Percentiles rank a stretch among this genome's conserved stretches.
These are phyloP conservation scores for Evernia prunastri DNA, from an alignment of 495 filamentous ascomycete genomes.

Conservation along the genomic window DNA sequence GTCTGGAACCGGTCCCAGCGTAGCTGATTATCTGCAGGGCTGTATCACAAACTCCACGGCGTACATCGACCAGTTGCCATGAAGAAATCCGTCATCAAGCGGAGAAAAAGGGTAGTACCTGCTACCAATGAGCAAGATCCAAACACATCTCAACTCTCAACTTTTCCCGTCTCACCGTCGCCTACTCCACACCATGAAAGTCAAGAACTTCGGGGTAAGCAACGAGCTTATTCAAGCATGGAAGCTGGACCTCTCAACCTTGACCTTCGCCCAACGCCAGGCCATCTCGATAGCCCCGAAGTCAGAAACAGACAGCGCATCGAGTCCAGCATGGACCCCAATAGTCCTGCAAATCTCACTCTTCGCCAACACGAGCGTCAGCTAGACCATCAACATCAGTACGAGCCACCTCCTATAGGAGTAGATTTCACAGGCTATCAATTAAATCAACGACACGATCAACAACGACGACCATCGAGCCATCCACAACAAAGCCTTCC, in stretches of 20 bases:
- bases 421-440: constrained; percentile 48
- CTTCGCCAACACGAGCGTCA: constrained; percentile 48
- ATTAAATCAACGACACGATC: constrained; percentile 22
- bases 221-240: constrained; percentile 14
- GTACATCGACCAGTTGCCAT: constrained; percentile 87
- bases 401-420: constrained; percentile 39
- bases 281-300: constrained; percentile 34
- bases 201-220: constrained; percentile 13
- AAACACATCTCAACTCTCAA: constrained; percentile 17
- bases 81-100: constrained; percentile 96
- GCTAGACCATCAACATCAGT: constrained; percentile 33
- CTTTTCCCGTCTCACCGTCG: constrained; percentile 25
- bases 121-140: constrained; percentile 52
- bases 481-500: constrained; percentile 39
- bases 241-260: constrained; percentile 14
- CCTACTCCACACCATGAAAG: constrained; percentile 37
- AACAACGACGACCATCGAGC: constrained; percentile 24
- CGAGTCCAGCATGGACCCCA: constrained; percentile 43
- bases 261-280: constrained; percentile 18
- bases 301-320: constrained; percentile 41
- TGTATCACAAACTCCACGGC: constrained; percentile 97
- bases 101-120: constrained; percentile 90
- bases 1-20: background rate
- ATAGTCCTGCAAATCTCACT: constrained; percentile 54
- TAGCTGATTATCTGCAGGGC: constrained; percentile 48